phyloP scores from a whole-genome alignment of 352 stramenopile genomes.

The Phytophthora kernoviae region DNA sequence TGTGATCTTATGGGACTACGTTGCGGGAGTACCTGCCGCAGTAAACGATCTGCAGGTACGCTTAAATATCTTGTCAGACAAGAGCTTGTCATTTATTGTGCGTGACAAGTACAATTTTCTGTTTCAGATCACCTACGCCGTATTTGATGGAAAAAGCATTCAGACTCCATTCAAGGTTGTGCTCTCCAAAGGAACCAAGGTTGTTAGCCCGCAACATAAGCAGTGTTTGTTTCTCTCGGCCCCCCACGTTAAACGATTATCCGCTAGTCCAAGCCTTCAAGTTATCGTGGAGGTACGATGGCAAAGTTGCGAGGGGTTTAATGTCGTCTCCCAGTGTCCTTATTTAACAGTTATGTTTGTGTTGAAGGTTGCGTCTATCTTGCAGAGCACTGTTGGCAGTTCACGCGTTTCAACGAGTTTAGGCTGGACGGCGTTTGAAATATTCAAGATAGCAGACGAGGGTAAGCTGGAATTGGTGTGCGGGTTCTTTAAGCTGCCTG shows the following conservation, averaged over 20 bases:
- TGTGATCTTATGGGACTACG: conserved; percentile 57
- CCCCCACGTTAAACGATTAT: conserved; percentile 38
- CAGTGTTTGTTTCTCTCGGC: conserved; percentile 38
- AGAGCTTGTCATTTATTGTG: background rate
- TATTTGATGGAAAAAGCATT: conserved; percentile 45
- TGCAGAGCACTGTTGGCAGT: conserved; percentile 9
- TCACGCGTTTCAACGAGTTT: conserved; percentile 25
- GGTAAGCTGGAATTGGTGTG: conserved; percentile 17
- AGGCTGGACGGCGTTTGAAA: conserved; percentile 46
- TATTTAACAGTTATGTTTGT: background rate
- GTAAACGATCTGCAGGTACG: conserved; percentile 40
- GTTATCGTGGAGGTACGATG: conserved; percentile 48
- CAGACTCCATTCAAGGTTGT: conserved; percentile 53
- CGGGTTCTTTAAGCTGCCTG: conserved; percentile 45
- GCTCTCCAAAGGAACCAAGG: conserved; percentile 32
- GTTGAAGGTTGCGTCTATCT: conserved; percentile 29
- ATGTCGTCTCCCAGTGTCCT: background rate
- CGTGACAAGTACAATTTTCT: background rate
- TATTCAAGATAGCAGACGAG: conserved; percentile 30
- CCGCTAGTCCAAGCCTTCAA: conserved; percentile 27
- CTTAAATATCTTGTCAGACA: background rate
- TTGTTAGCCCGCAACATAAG: conserved; percentile 27
- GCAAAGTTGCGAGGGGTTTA: background rate
- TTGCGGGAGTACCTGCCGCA: conserved; percentile 25
- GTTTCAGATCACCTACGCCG: conserved; percentile 53